These are phyloP conservation scores for Malus orientalis DNA, from an alignment of 306 rosid genomes.

Conservation along the genomic window DNA sequence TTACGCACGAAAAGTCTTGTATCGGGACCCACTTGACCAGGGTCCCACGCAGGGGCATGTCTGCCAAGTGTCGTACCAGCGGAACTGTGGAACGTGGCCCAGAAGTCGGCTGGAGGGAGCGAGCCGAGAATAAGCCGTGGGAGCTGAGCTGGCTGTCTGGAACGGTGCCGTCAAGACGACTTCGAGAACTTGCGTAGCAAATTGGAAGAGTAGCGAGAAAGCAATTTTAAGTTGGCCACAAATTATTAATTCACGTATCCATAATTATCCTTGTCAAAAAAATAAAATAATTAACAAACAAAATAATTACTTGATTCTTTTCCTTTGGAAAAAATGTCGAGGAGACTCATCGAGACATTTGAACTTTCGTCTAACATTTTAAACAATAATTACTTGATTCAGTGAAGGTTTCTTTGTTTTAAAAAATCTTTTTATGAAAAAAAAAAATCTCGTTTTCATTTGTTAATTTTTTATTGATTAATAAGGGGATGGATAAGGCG, in stretches of 20 bases:
- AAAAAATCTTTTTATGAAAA: too few species aligned
- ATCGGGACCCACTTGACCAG: neutral
- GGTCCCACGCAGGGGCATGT: neutral
- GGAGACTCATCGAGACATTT: too few species aligned
- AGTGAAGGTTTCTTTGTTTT: too few species aligned
- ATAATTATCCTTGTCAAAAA: neutral
- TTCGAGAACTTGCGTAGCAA: neutral
- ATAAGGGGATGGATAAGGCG: too few species aligned
- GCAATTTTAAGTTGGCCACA: too few species aligned
- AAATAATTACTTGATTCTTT: neutral
- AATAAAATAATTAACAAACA: neutral
- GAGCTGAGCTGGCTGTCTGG: too few species aligned
- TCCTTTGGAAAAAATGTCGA: too few species aligned
- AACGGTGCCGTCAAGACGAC: neutral
- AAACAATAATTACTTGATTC: too few species aligned
- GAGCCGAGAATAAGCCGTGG: neutral
- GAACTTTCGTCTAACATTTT: accelerated
- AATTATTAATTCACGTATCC: neutral
- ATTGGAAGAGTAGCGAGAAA: neutral
- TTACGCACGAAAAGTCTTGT: neutral
- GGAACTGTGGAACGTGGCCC: neutral
- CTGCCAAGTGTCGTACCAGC: conserved; percentile 14
- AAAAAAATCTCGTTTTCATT: too few species aligned
- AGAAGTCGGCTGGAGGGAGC: neutral
- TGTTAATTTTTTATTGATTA: too few species aligned